Evolutionary conservation across 768 basidiomycete genomes (phyloP), one percentile per base, ranked within the genome.

Genomic region (Suillus clintonianus): DNA sequence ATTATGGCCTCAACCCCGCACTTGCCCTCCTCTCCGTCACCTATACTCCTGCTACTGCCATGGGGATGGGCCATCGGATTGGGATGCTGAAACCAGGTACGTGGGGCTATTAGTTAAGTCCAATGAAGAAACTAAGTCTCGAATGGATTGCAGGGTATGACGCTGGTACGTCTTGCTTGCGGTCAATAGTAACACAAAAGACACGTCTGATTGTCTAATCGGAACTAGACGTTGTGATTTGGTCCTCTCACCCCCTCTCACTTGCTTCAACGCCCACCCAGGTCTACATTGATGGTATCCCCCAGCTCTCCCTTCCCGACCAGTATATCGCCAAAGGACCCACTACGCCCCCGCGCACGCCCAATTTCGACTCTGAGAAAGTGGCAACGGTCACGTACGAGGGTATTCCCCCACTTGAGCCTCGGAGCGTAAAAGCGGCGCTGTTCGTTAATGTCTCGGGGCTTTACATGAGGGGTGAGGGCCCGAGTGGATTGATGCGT

Each of bases 231-330:
- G 71, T 92, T n/a, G 89, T 92, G 8, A 73, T 93, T 42, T 90
- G 88, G 89, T 86, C 89, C 69, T 86, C 85, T 3, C 89, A 92
- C 75, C 93, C 93, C 1, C 80, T 94, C 34, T 81, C 82, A 34
- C 77, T 92, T 24, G 91, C 89, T 60, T 88, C 92, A 3, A 92
- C 90, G 0, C 93, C 92, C 0, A 71, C 79, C 14, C 86, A 88
- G 62, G 86, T 92, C 32, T 96, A 89, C 81, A 91, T 96, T 67
- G 95, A 97, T 73, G 94, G 94, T 2, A 87, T 94, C 62, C 72
- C 86, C 4, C 94, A 96, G 69, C 81, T 91, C 58, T 80, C 80
- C 54, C 74, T 78, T n/a, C 81, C 82, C 19, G 3, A 15, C 8
- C 68, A 76, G 5, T 78, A 81, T 63, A 71, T 74, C 1, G 72